Evolutionary conservation across 139 green algal genomes (phyloP).

Genomic region (Chlorella sp.): DNA sequence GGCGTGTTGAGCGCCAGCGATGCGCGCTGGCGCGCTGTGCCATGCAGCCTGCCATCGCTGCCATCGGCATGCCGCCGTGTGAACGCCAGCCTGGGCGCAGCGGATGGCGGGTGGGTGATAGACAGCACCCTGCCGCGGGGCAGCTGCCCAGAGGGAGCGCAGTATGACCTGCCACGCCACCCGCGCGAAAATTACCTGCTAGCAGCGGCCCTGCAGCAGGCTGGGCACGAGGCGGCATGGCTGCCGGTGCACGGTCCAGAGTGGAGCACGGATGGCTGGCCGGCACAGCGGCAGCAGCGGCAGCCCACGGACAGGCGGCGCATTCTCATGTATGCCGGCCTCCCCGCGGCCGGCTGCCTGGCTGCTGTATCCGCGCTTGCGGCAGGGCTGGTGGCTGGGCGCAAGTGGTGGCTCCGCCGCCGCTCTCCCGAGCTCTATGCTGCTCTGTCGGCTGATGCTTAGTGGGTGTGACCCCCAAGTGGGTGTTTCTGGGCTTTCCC

Average conservation of each 20-base stretch:
- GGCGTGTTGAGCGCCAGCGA: slow-evolving; percentile 44
- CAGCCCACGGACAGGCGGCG: slow-evolving; percentile 17
- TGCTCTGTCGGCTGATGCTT: background rate
- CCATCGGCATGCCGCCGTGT: slow-evolving; percentile 45
- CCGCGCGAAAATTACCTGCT: slow-evolving; percentile 57
- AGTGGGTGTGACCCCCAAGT: no score
- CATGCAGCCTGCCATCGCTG: slow-evolving; percentile 22
- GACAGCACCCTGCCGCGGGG: slow-evolving; percentile 3
- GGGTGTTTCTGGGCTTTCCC: no score
- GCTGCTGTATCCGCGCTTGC: background rate
- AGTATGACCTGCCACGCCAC: slow-evolving; percentile 52
- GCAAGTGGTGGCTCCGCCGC: background rate
- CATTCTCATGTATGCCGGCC: background rate
- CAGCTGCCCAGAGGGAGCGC: slow-evolving; percentile 47
- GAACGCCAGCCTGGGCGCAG: background rate
- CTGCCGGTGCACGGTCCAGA: slow-evolving; percentile 55
- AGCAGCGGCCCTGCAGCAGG: slow-evolving; percentile 13
- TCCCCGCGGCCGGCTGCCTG: background rate
- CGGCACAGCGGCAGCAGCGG: slow-evolving; percentile 4
- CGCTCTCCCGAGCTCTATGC: background rate
- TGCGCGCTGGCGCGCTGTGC: slow-evolving; percentile 48
- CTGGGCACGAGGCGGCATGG: slow-evolving; percentile 40
- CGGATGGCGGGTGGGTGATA: background rate
- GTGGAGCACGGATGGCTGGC: slow-evolving; percentile 39
- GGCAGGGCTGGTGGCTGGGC: background rate